phyloP scores from a whole-genome alignment of 2,329 filamentous ascomycete genomes.

The Myriosclerotinia duriaeana region DNA sequence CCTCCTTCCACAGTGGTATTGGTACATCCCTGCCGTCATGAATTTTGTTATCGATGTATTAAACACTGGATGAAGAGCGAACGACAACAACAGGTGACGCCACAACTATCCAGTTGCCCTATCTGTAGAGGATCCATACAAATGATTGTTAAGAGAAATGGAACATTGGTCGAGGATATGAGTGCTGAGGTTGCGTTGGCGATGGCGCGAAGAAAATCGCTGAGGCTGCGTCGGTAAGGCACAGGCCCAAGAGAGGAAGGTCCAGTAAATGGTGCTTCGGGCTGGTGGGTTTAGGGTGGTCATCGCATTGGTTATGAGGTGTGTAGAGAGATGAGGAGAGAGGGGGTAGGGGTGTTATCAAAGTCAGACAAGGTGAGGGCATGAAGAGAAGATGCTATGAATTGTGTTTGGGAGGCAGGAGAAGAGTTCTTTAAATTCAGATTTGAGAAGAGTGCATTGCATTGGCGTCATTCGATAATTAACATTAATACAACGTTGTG shows the following conservation, averaged over 20 bases:
- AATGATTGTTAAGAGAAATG: background rate
- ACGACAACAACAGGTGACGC: background rate
- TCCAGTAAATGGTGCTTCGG: too few relatives aligned
- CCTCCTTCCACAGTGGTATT: background rate
- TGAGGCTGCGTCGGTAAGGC: too few relatives aligned
- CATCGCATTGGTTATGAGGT: too few relatives aligned
- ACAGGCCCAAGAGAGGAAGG: too few relatives aligned
- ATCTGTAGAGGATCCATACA: background rate
- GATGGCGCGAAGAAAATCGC: background rate
- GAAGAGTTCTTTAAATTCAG: too few relatives aligned
- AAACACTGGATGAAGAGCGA: background rate
- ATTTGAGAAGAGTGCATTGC: background rate
- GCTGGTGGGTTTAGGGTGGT: too few relatives aligned
- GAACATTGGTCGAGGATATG: background rate
- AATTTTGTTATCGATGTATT: conserved; percentile 3
- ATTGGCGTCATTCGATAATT: background rate
- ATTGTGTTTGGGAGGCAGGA: too few relatives aligned
- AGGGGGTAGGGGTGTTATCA: background rate
- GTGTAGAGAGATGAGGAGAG: too few relatives aligned
- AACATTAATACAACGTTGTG: background rate
- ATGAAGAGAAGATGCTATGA: too few relatives aligned
- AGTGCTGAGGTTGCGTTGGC: background rate
- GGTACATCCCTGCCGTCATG: background rate
- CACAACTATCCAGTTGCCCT: background rate
- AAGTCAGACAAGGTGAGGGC: background rate